phyloP scores from a whole-genome alignment of 192 early-diverging fungal species.

The Backusella macrospora region DNA sequence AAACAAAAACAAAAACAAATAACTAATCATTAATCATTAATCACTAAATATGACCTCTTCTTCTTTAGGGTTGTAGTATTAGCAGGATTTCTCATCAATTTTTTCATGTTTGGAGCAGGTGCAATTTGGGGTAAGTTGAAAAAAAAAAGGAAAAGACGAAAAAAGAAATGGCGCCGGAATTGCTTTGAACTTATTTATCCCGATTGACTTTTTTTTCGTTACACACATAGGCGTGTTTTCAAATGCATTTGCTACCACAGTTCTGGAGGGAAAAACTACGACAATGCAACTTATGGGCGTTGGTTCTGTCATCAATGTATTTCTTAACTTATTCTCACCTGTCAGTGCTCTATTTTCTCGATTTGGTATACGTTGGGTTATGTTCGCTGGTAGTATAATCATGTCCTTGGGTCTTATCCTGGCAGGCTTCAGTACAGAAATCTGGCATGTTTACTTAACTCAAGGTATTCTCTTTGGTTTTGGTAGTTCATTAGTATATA shows the following conservation, averaged over 20 bases:
- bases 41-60: neutral
- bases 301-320: constrained; percentile 5
- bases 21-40: neutral
- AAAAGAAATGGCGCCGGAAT: neutral
- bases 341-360: constrained; percentile 11
- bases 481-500: constrained; percentile 42
- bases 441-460: constrained; percentile 63
- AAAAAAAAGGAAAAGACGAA: no score
- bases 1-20: neutral
- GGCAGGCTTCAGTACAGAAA: constrained; percentile 40
- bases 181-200: neutral
- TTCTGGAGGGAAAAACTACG: constrained; percentile 11
- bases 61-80: neutral
- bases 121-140: constrained; percentile 17
- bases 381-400: constrained; percentile 26
- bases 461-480: constrained; percentile 64
- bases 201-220: constrained; percentile 3
- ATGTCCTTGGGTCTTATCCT: constrained; percentile 32
- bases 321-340: constrained; percentile 23
- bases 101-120: constrained; percentile 23
- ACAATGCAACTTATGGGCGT: constrained; percentile 33
- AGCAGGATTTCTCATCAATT: constrained; percentile 15
- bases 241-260: constrained; percentile 12
- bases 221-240: constrained; percentile 31
- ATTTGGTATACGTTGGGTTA: constrained; percentile 17